phyloP scores from a whole-genome alignment of 2,329 filamentous ascomycete genomes.

The Phialophora macrospora region DNA sequence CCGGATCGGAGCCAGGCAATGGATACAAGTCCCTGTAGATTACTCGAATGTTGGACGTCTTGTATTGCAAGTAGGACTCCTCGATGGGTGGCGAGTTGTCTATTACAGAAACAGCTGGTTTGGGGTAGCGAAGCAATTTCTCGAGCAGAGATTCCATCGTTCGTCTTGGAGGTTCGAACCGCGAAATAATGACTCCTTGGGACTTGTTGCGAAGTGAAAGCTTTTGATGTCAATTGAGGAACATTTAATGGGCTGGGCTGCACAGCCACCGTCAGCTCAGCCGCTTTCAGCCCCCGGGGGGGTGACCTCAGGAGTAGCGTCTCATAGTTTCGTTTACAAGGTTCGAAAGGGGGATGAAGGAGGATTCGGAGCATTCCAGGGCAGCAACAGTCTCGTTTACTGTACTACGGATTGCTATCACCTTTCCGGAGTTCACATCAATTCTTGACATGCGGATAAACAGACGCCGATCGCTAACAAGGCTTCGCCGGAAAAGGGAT shows the following conservation, averaged over 20 bases:
- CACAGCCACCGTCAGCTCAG: neutral
- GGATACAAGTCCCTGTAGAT: constrained; percentile 11
- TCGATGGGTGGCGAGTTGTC: neutral
- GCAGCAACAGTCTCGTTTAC: neutral
- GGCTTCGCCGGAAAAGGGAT: neutral
- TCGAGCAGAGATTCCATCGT: neutral
- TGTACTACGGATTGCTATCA: neutral
- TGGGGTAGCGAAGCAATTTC: neutral
- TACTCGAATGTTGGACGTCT: constrained; percentile 5
- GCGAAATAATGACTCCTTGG: neutral
- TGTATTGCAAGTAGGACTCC: constrained; percentile 8
- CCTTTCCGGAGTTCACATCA: neutral
- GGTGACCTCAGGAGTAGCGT: neutral
- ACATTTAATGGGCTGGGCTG: neutral
- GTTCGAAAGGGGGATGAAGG: neutral
- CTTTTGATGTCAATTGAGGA: neutral
- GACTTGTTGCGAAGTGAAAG: neutral
- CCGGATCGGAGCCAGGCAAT: neutral
- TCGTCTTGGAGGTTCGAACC: too few species aligned
- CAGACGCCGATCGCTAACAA: neutral
- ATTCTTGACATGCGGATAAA: neutral
- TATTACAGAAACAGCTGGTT: too few species aligned
- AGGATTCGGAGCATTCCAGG: neutral
- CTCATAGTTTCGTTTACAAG: neutral
- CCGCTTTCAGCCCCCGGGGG: neutral